Base-by-base conservation (phyloP, 805 yeast genomes). In the Isabelozyma rhagii region DNA sequence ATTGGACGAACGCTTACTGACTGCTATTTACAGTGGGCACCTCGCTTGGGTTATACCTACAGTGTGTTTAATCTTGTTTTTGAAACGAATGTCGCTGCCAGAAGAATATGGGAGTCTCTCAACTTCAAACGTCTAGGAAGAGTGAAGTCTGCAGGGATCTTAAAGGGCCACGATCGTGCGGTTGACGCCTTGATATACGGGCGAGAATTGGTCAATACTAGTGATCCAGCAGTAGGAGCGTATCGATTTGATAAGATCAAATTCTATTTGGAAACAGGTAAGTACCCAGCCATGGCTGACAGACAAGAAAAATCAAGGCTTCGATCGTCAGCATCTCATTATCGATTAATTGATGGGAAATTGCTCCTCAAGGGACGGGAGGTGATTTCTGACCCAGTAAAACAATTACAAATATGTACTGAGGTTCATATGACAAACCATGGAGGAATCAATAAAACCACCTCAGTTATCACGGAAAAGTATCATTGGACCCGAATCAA, bases 401-500 rank as follows among this genome's bases (percentile, higher is more conserved):
- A 84, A 46, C 98, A 92, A 67, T 62, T 85, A 43, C 84, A 82
- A 54, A 83, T 93, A 29, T 89, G 92, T 34, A 77, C 82, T 8
- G 86, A 84, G 42, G 69, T 82, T 17, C 99, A 93, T 63, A 62
- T 77, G 54, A 66, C 77, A 17, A 80, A 78, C 43, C 99, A 93
- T 63, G 85, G 85, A 10, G 98, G 98, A 9, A 90, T 93, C 54
- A 93, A 93, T 69, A 89, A 85, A 60, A 85, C 96, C 1, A 91
- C 97, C 0, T 72, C 93, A 0, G 69, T 79, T 14, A 81, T 94
- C 14, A 81, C 92, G 1, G 94, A 87, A 53, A 80, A 81, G 56
- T 93, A 87, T 58, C 96, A 90, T 65, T 93, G 98, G 97, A 81
- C 90, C 1, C 80, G 96, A 46, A 87, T 93, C 54, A 92, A 94